phyloP scores from a whole-genome alignment of 176 grass and related monocot species.

The Elymus sibiricus region DNA sequence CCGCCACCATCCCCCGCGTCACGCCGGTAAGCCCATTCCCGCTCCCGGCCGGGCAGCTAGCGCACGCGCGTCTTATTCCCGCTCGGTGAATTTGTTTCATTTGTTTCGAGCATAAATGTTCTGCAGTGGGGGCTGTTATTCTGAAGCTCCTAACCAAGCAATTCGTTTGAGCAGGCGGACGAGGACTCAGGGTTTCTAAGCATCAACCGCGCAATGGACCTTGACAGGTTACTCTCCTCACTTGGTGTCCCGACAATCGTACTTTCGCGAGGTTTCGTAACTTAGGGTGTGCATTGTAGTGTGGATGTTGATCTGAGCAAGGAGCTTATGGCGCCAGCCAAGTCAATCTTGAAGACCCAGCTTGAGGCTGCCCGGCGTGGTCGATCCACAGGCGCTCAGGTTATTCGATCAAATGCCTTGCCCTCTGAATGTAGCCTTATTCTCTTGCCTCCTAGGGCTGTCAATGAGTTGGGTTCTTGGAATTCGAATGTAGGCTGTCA shows the following conservation, averaged over 20 bases:
- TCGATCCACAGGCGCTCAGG: conserved; percentile 41
- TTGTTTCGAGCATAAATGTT: not conserved
- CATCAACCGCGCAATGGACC: conserved; percentile 74
- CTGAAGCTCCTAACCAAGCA: conserved; percentile 4
- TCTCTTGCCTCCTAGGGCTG: conserved; percentile 7
- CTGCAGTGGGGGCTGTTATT: not conserved
- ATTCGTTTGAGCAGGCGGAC: conserved; percentile 43
- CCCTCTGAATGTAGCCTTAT: not conserved
- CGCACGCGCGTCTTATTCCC: not conserved
- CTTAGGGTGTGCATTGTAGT: conserved; percentile 35
- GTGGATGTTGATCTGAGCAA: conserved; percentile 92
- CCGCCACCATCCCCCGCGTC: conserved; percentile 32
- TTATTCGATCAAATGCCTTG: not conserved
- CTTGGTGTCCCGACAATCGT: not conserved
- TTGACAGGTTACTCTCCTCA: conserved; percentile 62
- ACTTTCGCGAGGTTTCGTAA: not conserved
- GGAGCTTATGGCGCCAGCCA: conserved; percentile 71
- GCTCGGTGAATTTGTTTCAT: not conserved
- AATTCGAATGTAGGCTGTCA: conserved; percentile 41
- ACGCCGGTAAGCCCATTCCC: conserved; percentile 11
- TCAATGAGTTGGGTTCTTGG: conserved; percentile 12
- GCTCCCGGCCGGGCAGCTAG: too few species aligned
- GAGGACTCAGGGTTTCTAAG: conserved; percentile 82
- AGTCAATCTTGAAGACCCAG: conserved; percentile 75
- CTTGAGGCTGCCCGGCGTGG: conserved; percentile 74